Evolutionary conservation across 2,329 filamentous ascomycete genomes (phyloP), one percentile per base, ranked within the genome.

Genomic region (Penicillium vulpinum): DNA sequence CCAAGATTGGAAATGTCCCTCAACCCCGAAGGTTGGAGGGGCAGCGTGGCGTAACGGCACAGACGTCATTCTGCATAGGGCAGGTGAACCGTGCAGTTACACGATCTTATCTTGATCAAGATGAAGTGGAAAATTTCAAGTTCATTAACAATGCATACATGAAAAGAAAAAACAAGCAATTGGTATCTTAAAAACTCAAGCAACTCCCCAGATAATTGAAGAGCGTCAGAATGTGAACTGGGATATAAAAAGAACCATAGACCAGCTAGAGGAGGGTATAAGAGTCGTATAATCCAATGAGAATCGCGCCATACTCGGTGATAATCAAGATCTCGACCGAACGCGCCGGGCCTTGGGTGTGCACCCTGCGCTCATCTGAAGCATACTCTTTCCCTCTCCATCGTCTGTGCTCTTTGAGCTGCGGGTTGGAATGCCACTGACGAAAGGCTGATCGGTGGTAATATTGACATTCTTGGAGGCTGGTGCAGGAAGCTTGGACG

Each of bases 341-440:
- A 75, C 64, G 38, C 71, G 67, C 41, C 67, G 67, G 53, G 71
- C 70, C 58, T 70, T 69, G 33, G 72, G 73, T 1, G 72, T 75
- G 49, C 70, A 73, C 39, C 71, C 73, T n/a, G 73, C 71, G 51
- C 66, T 70, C 22, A 70, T 60, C 59, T 71, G 67, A 45, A 71
- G 56, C 35, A 69, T 59, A 57, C 56, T 71, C 49, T 68, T 66
- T 15, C 50, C 22, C 55, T 61, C 41, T 43, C 18, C 58, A 43
- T 62, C 58, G 28, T 61, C 60, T 36, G 57, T 51, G 62, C 51
- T 49, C 46, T 54, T 57, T n/a, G 58, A 62, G 38, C 56, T 62
- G 35, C 56, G 58, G 35, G 60, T 67, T 5, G 62, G 58, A 45
- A 62, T 66, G 15, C 55, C 60, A 51, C 58, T 64, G 45, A 60